Evolutionary conservation across 768 basidiomycete genomes (phyloP).

Genomic region (Leccinum uliginosum): DNA sequence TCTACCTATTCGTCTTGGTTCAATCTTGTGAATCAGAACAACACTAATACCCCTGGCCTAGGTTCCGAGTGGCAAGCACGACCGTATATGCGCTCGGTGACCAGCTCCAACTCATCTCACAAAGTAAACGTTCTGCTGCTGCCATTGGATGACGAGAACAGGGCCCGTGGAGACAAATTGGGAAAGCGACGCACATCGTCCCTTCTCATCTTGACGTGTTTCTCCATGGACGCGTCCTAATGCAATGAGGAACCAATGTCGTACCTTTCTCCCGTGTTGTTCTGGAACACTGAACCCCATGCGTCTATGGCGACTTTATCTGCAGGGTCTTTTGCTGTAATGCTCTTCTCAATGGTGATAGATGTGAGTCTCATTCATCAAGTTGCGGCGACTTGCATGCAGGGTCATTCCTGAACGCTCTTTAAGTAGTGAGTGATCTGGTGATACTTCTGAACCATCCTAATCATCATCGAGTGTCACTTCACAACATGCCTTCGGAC

Average conservation of each 20-base stretch:
- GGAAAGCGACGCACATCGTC: not conserved
- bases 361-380: not conserved
- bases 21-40: not conserved
- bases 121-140: not conserved
- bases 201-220: not conserved
- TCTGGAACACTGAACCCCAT: not conserved
- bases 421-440: not conserved
- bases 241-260: not conserved
- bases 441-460: not conserved
- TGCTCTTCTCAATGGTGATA: not conserved
- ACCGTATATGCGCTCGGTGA: not conserved
- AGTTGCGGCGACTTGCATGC: not conserved
- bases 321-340: not conserved
- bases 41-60: not conserved
- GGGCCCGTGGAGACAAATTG: not conserved
- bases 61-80: not conserved
- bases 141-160: not conserved
- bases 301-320: not conserved
- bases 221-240: not conserved
- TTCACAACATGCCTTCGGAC: slow-evolving; percentile 4
- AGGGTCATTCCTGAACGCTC: not conserved
- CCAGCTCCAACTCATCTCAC: not conserved
- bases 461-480: not conserved
- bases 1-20: not conserved
- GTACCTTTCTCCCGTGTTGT: not conserved